Percentiles rank a stretch among this genome's conserved stretches.
Conservation (phyloP, 2,329 filamentous ascomycete species). For the Ceratocystis diversiconidia region DNA sequence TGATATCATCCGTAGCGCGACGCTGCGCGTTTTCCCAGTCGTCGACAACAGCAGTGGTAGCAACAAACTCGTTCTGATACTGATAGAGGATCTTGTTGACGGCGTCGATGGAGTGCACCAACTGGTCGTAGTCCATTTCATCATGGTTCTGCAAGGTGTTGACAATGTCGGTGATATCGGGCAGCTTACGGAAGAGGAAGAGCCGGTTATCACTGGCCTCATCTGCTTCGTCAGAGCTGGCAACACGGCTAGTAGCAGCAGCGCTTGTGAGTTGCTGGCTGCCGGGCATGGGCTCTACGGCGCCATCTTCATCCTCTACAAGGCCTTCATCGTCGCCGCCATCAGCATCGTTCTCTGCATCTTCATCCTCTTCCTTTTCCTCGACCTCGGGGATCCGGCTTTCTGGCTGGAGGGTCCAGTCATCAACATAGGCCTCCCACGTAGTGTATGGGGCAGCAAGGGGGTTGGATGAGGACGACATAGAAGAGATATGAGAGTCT, state of each 20-base stretch:
- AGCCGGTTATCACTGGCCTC: constrained; percentile 14
- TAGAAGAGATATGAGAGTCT: constrained; percentile 1
- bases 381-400: constrained; percentile 21
- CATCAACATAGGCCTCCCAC: constrained; percentile 30
- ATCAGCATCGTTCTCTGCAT: constrained; percentile 22
- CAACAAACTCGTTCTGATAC: constrained; percentile 42
- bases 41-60: constrained; percentile 37
- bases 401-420: constrained; percentile 29
- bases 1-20: constrained; percentile 31
- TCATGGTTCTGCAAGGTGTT: constrained; percentile 34
- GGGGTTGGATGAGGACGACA: not conserved
- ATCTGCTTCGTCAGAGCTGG: constrained; percentile 18
- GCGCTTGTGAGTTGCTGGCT: constrained; percentile 2
- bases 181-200: constrained; percentile 11
- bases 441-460: constrained; percentile 27
- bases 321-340: constrained; percentile 20
- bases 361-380: constrained; percentile 21
- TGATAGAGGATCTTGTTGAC: constrained; percentile 33
- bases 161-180: constrained; percentile 13
- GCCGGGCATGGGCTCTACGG: not conserved
- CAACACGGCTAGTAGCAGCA: constrained; percentile 19
- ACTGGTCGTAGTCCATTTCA: constrained; percentile 33
- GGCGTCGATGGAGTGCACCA: constrained; percentile 32
- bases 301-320: constrained; percentile 5
- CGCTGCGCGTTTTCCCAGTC: constrained; percentile 44